Conservation (phyloP, 1,139 yeast species). For the Diutina siamensis region DNA sequence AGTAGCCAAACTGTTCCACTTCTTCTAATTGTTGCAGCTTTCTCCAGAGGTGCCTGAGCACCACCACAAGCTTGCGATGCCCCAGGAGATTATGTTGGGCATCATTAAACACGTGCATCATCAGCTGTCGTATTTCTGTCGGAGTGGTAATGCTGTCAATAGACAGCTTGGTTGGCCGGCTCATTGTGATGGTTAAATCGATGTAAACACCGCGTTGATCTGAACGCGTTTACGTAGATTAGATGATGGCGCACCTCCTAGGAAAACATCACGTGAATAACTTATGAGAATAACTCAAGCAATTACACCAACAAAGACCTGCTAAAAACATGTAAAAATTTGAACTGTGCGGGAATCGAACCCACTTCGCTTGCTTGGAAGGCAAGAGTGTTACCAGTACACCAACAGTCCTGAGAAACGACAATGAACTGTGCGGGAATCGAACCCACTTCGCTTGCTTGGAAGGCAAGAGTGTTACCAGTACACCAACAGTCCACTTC, state of each 20-base stretch:
- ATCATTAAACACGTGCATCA: conserved; percentile 69
- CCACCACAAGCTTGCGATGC: conserved; percentile 62
- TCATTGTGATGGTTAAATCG: background rate
- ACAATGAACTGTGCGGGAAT: conserved; percentile 5
- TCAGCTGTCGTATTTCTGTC: conserved; percentile 23
- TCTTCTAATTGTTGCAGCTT: conserved; percentile 41
- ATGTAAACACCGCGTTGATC: background rate
- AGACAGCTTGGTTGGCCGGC: conserved; percentile 9
- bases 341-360: conserved; percentile 6
- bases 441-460: conserved; percentile 6
- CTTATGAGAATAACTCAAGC: background rate
- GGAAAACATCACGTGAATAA: background rate
- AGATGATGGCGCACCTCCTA: background rate
- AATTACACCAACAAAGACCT: background rate
- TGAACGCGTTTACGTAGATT: background rate
- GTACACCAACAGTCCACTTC: conserved; percentile 5
- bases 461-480: conserved; percentile 6
- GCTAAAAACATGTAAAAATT: background rate
- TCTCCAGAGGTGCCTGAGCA: conserved; percentile 47
- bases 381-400: conserved; percentile 6
- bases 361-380: conserved; percentile 6
- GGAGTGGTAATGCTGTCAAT: conserved; percentile 13
- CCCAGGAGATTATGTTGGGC: conserved; percentile 67
- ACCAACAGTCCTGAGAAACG: conserved; percentile 3
- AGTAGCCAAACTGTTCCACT: conserved; percentile 47